A percentile compares a stretch with the other conserved stretches of the same genome.
These are phyloP conservation scores for Rhizopogon salebrosus DNA, from an alignment of 768 basidiomycete genomes.

Conservation along the genomic window DNA sequence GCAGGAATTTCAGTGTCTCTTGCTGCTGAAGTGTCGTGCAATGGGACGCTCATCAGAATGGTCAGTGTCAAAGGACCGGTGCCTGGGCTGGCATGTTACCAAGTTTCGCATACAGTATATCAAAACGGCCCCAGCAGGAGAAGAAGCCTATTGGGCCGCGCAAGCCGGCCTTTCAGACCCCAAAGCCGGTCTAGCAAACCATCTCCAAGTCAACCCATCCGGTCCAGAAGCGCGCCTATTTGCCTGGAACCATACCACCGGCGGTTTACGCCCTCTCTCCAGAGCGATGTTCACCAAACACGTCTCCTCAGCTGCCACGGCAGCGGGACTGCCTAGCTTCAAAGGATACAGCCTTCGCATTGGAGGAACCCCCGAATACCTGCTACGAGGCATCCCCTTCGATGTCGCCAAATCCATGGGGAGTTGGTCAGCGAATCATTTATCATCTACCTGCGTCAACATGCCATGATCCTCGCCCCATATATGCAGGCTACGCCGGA, in stretches of 20 bases:
- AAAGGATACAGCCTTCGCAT: conserved; percentile 19
- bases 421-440: conserved; percentile 29
- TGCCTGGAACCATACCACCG: conserved; percentile 1
- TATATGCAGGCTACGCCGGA: no score
- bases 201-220: conserved; percentile 9
- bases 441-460: conserved; percentile 19
- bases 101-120: no score
- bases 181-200: conserved; percentile 4
- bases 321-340: no score
- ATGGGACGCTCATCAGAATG: no score
- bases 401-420: conserved; percentile 28
- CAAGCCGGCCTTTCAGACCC: conserved; percentile 9
- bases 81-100: no score
- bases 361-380: conserved; percentile 21
- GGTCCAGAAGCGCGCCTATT: conserved; percentile 5
- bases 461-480: no score
- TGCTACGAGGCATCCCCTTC: conserved; percentile 22
- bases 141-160: conserved; percentile 8
- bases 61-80: no score
- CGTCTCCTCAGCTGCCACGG: no score
- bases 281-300: no score
- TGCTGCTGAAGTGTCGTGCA: no score
- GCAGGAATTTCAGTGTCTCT: no score
- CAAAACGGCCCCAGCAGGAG: neutral
- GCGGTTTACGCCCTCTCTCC: no score